phyloP scores from a whole-genome alignment of 169 alveolate species.

The Cryptosporidium meleagridis region DNA sequence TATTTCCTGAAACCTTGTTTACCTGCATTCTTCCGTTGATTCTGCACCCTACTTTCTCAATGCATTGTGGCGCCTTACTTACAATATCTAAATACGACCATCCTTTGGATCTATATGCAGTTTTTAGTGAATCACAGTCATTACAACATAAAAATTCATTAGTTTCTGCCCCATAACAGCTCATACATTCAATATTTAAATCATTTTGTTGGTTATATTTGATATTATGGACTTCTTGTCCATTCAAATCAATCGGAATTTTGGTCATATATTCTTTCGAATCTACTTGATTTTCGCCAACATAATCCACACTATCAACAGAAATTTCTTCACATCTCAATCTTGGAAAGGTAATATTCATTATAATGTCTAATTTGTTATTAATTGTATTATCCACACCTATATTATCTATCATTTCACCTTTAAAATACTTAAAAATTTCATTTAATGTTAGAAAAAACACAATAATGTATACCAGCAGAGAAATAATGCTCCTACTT shows the following conservation, averaged over 20 bases:
- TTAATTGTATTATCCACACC: constrained; percentile 52
- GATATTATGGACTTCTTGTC: constrained; percentile 5
- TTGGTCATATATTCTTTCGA: constrained; percentile 24
- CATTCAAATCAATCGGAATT: constrained; percentile 52
- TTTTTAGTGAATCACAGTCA: constrained; percentile 35
- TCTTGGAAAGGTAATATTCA: constrained; percentile 62
- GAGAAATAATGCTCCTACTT: constrained; percentile 57
- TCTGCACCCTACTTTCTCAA: constrained; percentile 63
- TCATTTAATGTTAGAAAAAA: constrained; percentile 29
- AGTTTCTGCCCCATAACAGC: constrained; percentile 71
- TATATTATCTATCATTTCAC: constrained; percentile 56
- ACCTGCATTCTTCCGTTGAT: constrained; percentile 57
- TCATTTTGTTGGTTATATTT: constrained; percentile 6
- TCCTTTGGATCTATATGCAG: constrained; percentile 63
- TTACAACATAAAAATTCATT: constrained; percentile 60
- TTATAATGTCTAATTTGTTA: constrained; percentile 45
- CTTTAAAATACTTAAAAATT: constrained; percentile 18
- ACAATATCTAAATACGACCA: constrained; percentile 74
- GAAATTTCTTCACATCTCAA: constrained; percentile 69
- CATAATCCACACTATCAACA: constrained; percentile 71
- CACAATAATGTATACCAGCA: constrained; percentile 16
- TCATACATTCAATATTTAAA: constrained; percentile 20
- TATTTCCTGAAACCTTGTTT: constrained; percentile 73
- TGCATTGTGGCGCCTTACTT: constrained; percentile 73
- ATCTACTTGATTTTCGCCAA: constrained; percentile 71